A percentile compares a stretch with the other conserved stretches of the same genome.
These are phyloP conservation scores for Stereum hirsutum DNA, from an alignment of 1,284 basidiomycete genomes.

Conservation along the genomic window DNA sequence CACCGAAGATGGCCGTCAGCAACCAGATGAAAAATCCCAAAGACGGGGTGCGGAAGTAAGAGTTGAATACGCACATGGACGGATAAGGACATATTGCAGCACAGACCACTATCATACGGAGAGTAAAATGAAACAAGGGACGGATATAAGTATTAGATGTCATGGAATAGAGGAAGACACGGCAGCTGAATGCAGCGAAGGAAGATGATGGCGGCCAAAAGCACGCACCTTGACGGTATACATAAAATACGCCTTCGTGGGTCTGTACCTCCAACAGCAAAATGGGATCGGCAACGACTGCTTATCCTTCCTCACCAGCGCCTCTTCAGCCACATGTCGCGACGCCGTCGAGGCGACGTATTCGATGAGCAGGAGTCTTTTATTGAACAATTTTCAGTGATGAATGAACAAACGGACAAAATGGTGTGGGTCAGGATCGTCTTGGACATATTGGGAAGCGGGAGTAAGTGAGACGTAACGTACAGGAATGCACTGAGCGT, in stretches of 20 bases:
- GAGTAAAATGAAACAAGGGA: not conserved
- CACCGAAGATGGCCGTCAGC: not conserved
- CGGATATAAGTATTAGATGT: slow-evolving; percentile 1
- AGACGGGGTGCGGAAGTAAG: not conserved
- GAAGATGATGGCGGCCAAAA: slow-evolving; percentile 1
- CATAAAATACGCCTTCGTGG: slow-evolving; percentile 86
- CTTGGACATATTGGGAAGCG: no score
- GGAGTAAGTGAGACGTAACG: no score
- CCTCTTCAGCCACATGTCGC: slow-evolving; percentile 51
- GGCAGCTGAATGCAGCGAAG: not conserved
- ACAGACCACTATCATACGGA: slow-evolving; percentile 53
- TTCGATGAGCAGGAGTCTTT: slow-evolving; percentile 73
- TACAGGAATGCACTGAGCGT: slow-evolving; percentile 76
- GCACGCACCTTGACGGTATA: slow-evolving; percentile 74
- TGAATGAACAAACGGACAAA: no score
- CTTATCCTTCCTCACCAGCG: slow-evolving; percentile 77
- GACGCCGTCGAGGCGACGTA: slow-evolving; percentile 67
- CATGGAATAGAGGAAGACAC: no score
- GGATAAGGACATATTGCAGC: slow-evolving; percentile 76
- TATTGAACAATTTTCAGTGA: not conserved
- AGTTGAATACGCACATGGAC: slow-evolving; percentile 42
- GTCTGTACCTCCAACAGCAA: slow-evolving; percentile 70
- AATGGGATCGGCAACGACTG: slow-evolving; percentile 55
- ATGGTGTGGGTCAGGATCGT: no score
- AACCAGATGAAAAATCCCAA: not conserved